Evolutionary conservation across 164 flowering plant species (phyloP).

Genomic region (Tetrastigma voinierianum): DNA sequence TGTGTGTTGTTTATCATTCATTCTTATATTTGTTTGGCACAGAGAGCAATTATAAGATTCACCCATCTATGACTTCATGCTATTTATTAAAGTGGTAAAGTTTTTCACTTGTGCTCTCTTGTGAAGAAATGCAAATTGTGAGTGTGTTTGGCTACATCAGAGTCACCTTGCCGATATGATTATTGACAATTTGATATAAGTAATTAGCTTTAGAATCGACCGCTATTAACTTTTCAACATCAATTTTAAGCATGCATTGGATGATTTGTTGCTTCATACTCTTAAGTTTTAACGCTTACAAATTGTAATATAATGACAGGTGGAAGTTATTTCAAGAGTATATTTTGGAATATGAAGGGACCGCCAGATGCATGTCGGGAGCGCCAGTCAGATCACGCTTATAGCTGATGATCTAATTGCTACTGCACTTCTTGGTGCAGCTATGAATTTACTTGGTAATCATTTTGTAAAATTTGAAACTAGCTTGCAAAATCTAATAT

Average conservation of each 20-base stretch:
- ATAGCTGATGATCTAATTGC: constrained; percentile 95
- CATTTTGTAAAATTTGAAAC: neutral
- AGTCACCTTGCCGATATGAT: no score
- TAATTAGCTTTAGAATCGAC: no score
- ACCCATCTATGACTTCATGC: no score
- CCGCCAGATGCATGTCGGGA: constrained; percentile 93
- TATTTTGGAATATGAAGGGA: constrained; percentile 85
- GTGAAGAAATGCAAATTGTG: no score
- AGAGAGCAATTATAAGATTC: neutral
- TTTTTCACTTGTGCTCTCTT: no score
- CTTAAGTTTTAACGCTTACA: neutral
- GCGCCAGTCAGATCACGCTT: constrained; percentile 75
- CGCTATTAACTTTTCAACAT: neutral
- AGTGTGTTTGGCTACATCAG: no score
- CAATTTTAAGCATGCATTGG: neutral
- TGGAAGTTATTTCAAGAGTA: constrained; percentile 82
- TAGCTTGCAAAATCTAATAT: no score
- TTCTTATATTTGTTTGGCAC: neutral
- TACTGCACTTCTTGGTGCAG: constrained; percentile 90
- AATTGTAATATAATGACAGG: constrained; percentile 45
- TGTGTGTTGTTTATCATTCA: neutral
- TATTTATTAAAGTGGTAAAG: no score
- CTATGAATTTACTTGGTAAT: constrained; percentile 72
- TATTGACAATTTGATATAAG: no score
- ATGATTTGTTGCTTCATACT: neutral